Percentiles rank a stretch among this genome's conserved stretches.
Conservation (phyloP, 2,329 filamentous ascomycete species). For the Aspergillus brunneoviolaceus region DNA sequence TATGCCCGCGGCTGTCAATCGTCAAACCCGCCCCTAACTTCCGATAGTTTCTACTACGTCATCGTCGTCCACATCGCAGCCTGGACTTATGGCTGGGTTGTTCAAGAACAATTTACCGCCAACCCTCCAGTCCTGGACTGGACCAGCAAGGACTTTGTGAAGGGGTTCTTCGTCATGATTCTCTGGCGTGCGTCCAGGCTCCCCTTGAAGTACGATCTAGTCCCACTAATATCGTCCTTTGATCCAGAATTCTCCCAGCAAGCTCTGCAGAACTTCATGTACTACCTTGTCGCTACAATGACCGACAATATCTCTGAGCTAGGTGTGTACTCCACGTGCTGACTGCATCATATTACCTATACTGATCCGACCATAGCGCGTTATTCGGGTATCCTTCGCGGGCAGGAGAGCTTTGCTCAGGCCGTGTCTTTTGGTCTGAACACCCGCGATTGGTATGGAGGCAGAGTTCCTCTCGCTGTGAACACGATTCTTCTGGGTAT, state of each 20-base stretch:
- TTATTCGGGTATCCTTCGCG: slow-evolving; percentile 45
- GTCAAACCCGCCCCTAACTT: not conserved
- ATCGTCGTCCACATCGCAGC: slow-evolving; percentile 47
- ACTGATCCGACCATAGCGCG: slow-evolving; percentile 12
- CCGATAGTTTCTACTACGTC: slow-evolving; percentile 47
- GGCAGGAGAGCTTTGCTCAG: slow-evolving; percentile 48
- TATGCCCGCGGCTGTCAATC: not conserved
- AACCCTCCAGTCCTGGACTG: slow-evolving; percentile 45
- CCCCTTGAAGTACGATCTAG: not conserved
- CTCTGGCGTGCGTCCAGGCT: slow-evolving; percentile 41
- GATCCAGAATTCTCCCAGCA: slow-evolving; percentile 48
- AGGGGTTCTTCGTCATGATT: slow-evolving; percentile 51
- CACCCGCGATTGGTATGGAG: slow-evolving; percentile 45
- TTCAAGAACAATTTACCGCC: slow-evolving; percentile 53
- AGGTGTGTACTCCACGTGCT: slow-evolving; percentile 11
- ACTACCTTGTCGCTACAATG: slow-evolving; percentile 56
- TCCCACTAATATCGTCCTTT: not conserved
- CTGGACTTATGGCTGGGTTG: slow-evolving; percentile 55
- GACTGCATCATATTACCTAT: not conserved
- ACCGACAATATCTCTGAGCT: slow-evolving; percentile 57
- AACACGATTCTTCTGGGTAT: slow-evolving; percentile 38
- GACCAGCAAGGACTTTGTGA: slow-evolving; percentile 44
- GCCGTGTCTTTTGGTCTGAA: slow-evolving; percentile 48
- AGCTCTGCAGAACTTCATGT: slow-evolving; percentile 57
- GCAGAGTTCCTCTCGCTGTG: slow-evolving; percentile 42